These are phyloP conservation scores for Aureobasidium mangrovei DNA, from an alignment of 2,329 filamentous ascomycete species.

Conservation along the genomic window DNA sequence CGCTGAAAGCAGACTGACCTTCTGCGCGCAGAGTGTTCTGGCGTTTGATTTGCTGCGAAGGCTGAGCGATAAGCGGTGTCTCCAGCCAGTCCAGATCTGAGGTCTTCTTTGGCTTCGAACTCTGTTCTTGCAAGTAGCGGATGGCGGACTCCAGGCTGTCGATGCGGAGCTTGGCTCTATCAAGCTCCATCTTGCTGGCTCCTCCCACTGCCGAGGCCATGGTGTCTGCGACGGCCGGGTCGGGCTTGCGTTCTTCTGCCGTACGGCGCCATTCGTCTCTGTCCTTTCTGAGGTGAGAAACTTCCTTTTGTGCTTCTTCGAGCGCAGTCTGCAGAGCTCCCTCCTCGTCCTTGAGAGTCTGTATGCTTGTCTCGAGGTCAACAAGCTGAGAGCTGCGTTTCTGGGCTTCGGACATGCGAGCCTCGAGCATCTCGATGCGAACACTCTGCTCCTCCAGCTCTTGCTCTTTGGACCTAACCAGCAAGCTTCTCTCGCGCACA, in stretches of 20 bases:
- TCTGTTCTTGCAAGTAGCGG: slow-evolving; percentile 60
- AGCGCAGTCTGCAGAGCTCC: slow-evolving; percentile 36
- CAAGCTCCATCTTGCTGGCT: slow-evolving; percentile 60
- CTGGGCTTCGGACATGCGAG: slow-evolving; percentile 73
- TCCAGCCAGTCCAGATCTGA: slow-evolving; percentile 52
- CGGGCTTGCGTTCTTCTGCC: slow-evolving; percentile 47
- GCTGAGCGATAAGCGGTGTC: slow-evolving; percentile 47
- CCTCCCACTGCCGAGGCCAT: slow-evolving; percentile 43
- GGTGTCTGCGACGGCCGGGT: slow-evolving; percentile 40
- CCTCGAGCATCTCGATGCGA: slow-evolving; percentile 87
- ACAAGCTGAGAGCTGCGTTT: slow-evolving; percentile 64
- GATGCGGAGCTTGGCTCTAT: slow-evolving; percentile 62
- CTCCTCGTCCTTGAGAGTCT: slow-evolving; percentile 34
- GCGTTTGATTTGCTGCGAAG: slow-evolving; percentile 29
- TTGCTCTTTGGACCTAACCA: slow-evolving; percentile 52
- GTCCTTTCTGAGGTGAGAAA: slow-evolving; percentile 48
- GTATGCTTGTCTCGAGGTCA: slow-evolving; percentile 55
- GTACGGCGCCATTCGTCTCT: slow-evolving; percentile 57
- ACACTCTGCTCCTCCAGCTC: slow-evolving; percentile 79
- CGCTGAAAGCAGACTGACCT: slow-evolving; percentile 54
- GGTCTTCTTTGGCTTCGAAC: slow-evolving; percentile 27
- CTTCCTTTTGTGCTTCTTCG: slow-evolving; percentile 37
- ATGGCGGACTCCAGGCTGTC: slow-evolving; percentile 59
- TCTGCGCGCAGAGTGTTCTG: slow-evolving; percentile 49
- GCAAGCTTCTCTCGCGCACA: slow-evolving; percentile 60